Percentiles rank a stretch among this genome's conserved stretches.
These are phyloP conservation scores for Phytophthora chlamydospora DNA, from an alignment of 352 stramenopile species.

Conservation along the genomic window DNA sequence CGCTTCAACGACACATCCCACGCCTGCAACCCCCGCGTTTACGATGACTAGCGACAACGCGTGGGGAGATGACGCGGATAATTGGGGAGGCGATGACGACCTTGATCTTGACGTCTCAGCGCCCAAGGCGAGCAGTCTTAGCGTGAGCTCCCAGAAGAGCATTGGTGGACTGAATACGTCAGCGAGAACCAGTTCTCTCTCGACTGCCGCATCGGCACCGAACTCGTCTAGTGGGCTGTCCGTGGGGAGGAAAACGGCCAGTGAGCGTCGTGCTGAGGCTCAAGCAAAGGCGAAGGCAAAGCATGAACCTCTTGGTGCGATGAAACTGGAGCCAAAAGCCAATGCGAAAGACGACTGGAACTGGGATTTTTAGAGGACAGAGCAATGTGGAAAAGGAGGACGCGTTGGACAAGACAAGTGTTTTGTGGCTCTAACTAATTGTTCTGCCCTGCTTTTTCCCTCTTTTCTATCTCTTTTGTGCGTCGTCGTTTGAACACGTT, in stretches of 20 bases:
- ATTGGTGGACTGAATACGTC: conserved; percentile 20
- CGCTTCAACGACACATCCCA: conserved; percentile 18
- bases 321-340: conserved; percentile 57
- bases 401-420: conserved; percentile 10
- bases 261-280: conserved; percentile 58
- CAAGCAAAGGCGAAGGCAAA: conserved; percentile 73
- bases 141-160: conserved; percentile 21
- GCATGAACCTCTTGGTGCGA: conserved; percentile 52
- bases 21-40: conserved; percentile 25
- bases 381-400: background rate
- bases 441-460: conserved; percentile 32
- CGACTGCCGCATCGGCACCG: conserved; percentile 14
- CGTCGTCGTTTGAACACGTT: background rate
- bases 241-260: conserved; percentile 48
- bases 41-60: conserved; percentile 44
- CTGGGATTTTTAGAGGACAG: conserved; percentile 70
- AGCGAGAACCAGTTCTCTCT: conserved; percentile 19
- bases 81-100: conserved; percentile 67
- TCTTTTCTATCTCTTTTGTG: background rate
- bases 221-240: conserved; percentile 20
- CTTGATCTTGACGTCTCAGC: conserved; percentile 37
- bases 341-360: conserved; percentile 77
- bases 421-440: conserved; percentile 22
- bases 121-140: conserved; percentile 28
- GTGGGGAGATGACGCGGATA: conserved; percentile 64